These are phyloP conservation scores for Amphirosellinia nigrospora DNA, from an alignment of 495 filamentous ascomycete genomes.

Conservation along the genomic window DNA sequence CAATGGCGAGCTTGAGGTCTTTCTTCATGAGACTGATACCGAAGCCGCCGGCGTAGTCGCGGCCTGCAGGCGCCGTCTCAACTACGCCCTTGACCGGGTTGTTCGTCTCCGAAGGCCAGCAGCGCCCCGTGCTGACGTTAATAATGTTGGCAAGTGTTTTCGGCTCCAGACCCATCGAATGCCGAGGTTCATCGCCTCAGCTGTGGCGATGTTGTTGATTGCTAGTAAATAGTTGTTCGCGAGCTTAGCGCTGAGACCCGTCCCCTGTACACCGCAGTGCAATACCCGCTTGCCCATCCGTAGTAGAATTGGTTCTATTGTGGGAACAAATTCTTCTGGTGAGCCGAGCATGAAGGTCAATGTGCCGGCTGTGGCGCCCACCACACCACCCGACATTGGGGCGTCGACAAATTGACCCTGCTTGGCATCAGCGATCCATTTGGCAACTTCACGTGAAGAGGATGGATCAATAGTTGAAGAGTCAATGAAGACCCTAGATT, in stretches of 20 bases:
- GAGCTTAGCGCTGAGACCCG: constrained; percentile 83
- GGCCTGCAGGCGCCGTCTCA: constrained; percentile 70
- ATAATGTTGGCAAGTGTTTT: constrained; percentile 79
- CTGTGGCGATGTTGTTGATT: constrained; percentile 89
- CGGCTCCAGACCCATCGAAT: constrained; percentile 80
- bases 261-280: constrained; percentile 80
- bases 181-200: constrained; percentile 92
- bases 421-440: constrained; percentile 61
- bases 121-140: constrained; percentile 83
- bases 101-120: constrained; percentile 92
- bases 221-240: constrained; percentile 94
- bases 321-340: constrained; percentile 61
- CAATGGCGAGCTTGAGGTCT: constrained; percentile 74
- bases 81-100: constrained; percentile 91
- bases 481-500: constrained; percentile 74
- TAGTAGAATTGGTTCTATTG: constrained; percentile 65
- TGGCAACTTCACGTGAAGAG: constrained; percentile 71
- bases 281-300: constrained; percentile 83
- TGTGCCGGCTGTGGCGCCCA: constrained; percentile 77
- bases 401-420: constrained; percentile 74
- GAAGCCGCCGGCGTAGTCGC: constrained; percentile 82
- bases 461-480: constrained; percentile 86
- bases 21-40: constrained; percentile 86
- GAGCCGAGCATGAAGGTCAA: constrained; percentile 89
- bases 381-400: constrained; percentile 84